phyloP scores from a whole-genome alignment of 1,284 basidiomycete species.

The Apiotrichum laibachii region DNA sequence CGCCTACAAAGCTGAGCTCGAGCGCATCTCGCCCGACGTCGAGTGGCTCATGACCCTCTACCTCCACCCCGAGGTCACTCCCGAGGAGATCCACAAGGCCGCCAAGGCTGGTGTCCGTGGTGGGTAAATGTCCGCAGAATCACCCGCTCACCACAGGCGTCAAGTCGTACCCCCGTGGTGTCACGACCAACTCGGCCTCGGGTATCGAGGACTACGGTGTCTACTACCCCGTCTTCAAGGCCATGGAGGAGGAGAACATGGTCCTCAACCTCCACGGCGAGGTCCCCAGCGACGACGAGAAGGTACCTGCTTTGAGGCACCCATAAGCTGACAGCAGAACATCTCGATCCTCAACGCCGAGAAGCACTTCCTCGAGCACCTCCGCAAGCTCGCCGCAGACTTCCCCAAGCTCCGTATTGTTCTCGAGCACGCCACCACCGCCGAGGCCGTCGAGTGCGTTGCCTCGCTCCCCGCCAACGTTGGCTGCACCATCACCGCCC shows the following conservation, averaged over 20 bases:
- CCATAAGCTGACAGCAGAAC: slow-evolving; percentile 58
- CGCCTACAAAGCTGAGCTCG: slow-evolving; percentile 72
- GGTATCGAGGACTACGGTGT: slow-evolving; percentile 95
- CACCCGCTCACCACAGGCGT: slow-evolving; percentile 61
- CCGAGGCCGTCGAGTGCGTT: slow-evolving; percentile 88
- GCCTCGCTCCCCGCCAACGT: slow-evolving; percentile 82
- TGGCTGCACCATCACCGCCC: slow-evolving; percentile 94
- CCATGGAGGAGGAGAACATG: slow-evolving; percentile 90
- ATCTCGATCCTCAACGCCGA: slow-evolving; percentile 95
- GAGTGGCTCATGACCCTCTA: slow-evolving; percentile 97
- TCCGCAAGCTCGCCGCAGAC: slow-evolving; percentile 72
- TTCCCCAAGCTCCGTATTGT: slow-evolving; percentile 97
- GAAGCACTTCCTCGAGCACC: slow-evolving; percentile 81
- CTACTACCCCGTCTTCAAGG: slow-evolving; percentile 92
- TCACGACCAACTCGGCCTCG: slow-evolving; percentile 95
- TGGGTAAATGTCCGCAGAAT: slow-evolving; percentile 42
- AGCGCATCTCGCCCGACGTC: slow-evolving; percentile 70
- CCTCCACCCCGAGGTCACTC: slow-evolving; percentile 83
- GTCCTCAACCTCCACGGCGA: slow-evolving; percentile 98
- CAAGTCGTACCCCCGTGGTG: slow-evolving; percentile 95
- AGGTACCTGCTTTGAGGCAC: slow-evolving; percentile 56
- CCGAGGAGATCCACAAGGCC: slow-evolving; percentile 86
- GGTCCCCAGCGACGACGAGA: slow-evolving; percentile 80
- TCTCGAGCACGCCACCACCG: slow-evolving; percentile 97
- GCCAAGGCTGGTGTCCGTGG: slow-evolving; percentile 77